Conservation (phyloP, 2,329 filamentous ascomycete species). For the Cercospora nicotianae region DNA sequence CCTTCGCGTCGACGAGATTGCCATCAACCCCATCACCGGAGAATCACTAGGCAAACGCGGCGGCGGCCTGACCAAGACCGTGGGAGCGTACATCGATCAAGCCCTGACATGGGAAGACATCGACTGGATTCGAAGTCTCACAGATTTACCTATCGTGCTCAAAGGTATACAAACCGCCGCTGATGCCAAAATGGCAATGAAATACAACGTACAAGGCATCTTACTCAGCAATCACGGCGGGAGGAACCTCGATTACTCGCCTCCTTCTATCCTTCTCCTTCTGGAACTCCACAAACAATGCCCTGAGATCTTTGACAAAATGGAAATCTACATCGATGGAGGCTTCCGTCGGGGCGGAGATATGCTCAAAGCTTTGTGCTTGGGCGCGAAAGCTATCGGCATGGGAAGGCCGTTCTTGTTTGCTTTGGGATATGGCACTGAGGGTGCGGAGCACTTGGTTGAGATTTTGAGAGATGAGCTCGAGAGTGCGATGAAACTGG, state of each 20-base stretch:
- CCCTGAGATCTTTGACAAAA: constrained; percentile 49
- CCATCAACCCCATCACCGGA: constrained; percentile 40
- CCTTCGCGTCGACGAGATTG: constrained; percentile 25
- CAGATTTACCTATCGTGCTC: constrained; percentile 34
- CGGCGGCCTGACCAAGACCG: constrained; percentile 52
- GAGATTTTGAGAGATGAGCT: constrained; percentile 55
- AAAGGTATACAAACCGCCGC: constrained; percentile 44
- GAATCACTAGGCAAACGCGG: constrained; percentile 52
- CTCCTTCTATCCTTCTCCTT: constrained; percentile 57
- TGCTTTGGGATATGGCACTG: constrained; percentile 59
- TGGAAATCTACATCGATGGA: constrained; percentile 60
- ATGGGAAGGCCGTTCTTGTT: constrained; percentile 62
- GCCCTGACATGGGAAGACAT: constrained; percentile 53
- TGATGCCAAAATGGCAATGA: constrained; percentile 44
- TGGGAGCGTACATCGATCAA: constrained; percentile 58
- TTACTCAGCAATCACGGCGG: constrained; percentile 51
- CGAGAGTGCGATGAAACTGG: constrained; percentile 63
- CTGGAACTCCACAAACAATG: constrained; percentile 62
- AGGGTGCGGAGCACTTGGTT: constrained; percentile 47
- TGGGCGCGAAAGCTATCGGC: constrained; percentile 63
- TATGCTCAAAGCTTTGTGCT: constrained; percentile 64
- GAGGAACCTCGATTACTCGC: constrained; percentile 37
- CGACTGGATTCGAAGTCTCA: constrained; percentile 40
- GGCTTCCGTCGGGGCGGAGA: constrained; percentile 64
- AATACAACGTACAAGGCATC: constrained; percentile 48